Conservation (phyloP, 257 asterid species). For the Lycium ferocissimum region DNA sequence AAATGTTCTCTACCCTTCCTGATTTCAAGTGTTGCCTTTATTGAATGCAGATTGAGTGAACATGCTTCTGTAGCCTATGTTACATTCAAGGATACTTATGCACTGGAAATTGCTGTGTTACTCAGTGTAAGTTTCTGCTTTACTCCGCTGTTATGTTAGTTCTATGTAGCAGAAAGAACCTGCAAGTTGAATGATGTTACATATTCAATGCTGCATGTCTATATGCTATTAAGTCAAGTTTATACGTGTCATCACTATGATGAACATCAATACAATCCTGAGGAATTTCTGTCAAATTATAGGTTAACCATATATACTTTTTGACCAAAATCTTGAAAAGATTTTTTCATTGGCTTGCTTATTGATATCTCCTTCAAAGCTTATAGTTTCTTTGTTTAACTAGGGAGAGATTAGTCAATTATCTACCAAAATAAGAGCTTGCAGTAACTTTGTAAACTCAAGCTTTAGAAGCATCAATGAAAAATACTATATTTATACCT, state of each 20-base stretch:
- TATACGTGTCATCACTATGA: neutral
- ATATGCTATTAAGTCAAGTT: neutral
- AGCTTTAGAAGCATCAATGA: neutral
- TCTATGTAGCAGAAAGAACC: constrained; percentile 7
- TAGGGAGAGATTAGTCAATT: neutral
- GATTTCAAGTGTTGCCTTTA: constrained; percentile 25
- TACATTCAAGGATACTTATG: constrained; percentile 59
- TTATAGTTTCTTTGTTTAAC: constrained; percentile 8
- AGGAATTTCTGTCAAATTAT: neutral
- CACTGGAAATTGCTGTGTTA: constrained; percentile 61
- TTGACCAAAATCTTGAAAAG: neutral
- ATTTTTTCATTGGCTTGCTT: neutral
- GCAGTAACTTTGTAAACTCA: neutral
- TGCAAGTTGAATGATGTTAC: neutral
- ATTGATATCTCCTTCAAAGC: neutral
- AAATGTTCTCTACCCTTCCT: neutral
- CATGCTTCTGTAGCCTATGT: constrained; percentile 53
- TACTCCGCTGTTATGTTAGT: neutral
- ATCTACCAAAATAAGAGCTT: constrained; percentile 16
- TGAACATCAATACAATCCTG: neutral
- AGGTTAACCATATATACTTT: neutral
- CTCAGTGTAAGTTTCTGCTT: constrained; percentile 54
- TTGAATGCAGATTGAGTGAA: constrained; percentile 49
- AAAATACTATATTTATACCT: neutral
- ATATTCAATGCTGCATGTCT: neutral